Conservation (phyloP, 305 asterid species). For the Rubia peregrina region DNA sequence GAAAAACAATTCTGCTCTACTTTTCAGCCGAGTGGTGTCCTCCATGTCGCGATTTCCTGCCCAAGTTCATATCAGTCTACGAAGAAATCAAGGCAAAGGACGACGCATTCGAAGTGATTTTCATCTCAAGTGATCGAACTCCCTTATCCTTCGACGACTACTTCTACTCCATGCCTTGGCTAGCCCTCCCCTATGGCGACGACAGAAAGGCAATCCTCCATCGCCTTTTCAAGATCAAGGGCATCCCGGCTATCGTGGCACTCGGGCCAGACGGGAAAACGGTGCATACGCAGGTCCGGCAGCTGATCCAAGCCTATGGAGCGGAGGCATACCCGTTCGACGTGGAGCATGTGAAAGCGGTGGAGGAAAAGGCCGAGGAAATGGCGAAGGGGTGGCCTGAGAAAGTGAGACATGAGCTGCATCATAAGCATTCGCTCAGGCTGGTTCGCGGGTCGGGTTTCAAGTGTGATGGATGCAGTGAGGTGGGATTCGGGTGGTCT, state of each 20-base stretch:
- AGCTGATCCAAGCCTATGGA: conserved; percentile 24
- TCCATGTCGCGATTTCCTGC: conserved; percentile 29
- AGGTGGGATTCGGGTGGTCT: conserved; percentile 31
- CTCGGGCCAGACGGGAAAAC: conserved; percentile 26
- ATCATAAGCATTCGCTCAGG: conserved; percentile 22
- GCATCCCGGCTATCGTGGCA: conserved; percentile 32
- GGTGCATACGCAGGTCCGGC: conserved; percentile 23
- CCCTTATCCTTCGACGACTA: conserved; percentile 23
- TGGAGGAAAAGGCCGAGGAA: conserved; percentile 17
- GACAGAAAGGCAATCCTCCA: conserved; percentile 18
- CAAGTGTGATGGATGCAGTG: conserved; percentile 25
- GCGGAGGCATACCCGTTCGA: conserved; percentile 29
- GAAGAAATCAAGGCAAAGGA: conserved; percentile 29
- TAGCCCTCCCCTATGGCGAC: conserved; percentile 28
- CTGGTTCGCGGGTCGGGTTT: conserved; percentile 21
- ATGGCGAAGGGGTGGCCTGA: conserved; percentile 28
- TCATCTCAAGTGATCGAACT: conserved; percentile 30
- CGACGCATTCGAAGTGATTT: conserved; percentile 22
- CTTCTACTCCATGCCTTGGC: conserved; percentile 33
- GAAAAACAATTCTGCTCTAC: conserved; percentile 28
- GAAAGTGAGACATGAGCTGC: conserved; percentile 23
- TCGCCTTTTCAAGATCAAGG: conserved; percentile 25
- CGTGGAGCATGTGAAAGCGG: conserved; percentile 14
- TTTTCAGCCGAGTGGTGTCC: conserved; percentile 36
- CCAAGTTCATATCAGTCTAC: conserved; percentile 20